Conservation (phyloP, 495 filamentous ascomycete genomes). For the Annulohypoxylon nitens region DNA sequence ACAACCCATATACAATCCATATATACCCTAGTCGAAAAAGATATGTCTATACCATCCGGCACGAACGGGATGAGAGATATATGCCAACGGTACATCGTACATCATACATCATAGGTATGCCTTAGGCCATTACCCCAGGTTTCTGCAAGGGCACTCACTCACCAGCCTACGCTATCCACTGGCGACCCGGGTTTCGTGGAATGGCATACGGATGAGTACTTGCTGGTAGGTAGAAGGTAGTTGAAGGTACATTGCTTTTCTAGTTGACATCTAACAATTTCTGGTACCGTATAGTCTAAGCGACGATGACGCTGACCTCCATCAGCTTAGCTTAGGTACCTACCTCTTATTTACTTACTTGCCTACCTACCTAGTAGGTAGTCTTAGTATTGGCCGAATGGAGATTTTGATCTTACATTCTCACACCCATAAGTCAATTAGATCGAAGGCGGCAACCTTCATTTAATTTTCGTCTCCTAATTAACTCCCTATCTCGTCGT, state of each 20-base stretch:
- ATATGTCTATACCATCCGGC: slow-evolving; percentile 15
- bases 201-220: not conserved
- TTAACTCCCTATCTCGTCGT: slow-evolving; percentile 17
- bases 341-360: too few species aligned
- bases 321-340: not conserved
- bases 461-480: not conserved
- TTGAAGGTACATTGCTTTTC: slow-evolving; percentile 1
- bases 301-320: slow-evolving; percentile 11
- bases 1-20: too few species aligned
- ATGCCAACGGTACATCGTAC: not conserved
- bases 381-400: slow-evolving; percentile 4
- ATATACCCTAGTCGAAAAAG: slow-evolving; percentile 12
- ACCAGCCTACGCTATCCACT: slow-evolving; percentile 21
- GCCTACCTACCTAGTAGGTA: too few species aligned
- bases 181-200: not conserved
- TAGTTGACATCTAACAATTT: not conserved
- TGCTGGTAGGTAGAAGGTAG: not conserved
- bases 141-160: slow-evolving; percentile 41
- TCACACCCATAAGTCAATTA: not conserved
- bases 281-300: not conserved
- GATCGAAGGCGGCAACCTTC: not conserved
- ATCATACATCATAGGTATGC: not conserved
- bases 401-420: slow-evolving; percentile 3
- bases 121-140: slow-evolving; percentile 41
- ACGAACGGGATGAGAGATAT: slow-evolving; percentile 30